A percentile compares a stretch with the other conserved stretches of the same genome.
phyloP scores from a whole-genome alignment of 163 green algal genomes.

The Scenedesmus sp. region DNA sequence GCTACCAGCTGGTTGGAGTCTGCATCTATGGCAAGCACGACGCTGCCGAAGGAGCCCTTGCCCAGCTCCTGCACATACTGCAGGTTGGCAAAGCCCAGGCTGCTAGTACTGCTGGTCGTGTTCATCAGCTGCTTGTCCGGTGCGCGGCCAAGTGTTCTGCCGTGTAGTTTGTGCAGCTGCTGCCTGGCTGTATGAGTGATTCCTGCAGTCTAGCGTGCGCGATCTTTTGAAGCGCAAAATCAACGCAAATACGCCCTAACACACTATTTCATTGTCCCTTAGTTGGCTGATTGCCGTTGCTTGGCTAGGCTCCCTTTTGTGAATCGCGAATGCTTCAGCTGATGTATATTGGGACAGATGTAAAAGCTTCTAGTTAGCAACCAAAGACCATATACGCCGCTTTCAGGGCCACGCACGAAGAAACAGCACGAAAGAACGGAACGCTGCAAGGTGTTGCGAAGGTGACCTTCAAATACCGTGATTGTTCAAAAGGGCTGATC shows the following conservation, averaged over 20 bases:
- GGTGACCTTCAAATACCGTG: neutral
- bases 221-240: neutral
- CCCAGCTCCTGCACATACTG: constrained; percentile 29
- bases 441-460: neutral
- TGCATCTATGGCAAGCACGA: constrained; percentile 33
- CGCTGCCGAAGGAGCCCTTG: constrained; percentile 34
- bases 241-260: too few species aligned
- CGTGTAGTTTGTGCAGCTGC: neutral
- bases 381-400: too few species aligned
- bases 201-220: neutral
- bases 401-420: neutral
- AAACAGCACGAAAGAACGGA: neutral
- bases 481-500: too few species aligned
- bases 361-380: too few species aligned
- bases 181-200: neutral
- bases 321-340: neutral
- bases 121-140: neutral
- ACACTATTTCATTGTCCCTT: too few species aligned
- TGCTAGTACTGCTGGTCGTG: neutral
- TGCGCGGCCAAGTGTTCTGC: neutral
- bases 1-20: constrained; percentile 3
- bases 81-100: neutral
- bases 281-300: neutral
- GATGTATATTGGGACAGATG: neutral
- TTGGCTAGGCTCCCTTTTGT: neutral